These are phyloP conservation scores for Floccularia luteovirens DNA, from an alignment of 768 basidiomycete genomes.

Conservation along the genomic window DNA sequence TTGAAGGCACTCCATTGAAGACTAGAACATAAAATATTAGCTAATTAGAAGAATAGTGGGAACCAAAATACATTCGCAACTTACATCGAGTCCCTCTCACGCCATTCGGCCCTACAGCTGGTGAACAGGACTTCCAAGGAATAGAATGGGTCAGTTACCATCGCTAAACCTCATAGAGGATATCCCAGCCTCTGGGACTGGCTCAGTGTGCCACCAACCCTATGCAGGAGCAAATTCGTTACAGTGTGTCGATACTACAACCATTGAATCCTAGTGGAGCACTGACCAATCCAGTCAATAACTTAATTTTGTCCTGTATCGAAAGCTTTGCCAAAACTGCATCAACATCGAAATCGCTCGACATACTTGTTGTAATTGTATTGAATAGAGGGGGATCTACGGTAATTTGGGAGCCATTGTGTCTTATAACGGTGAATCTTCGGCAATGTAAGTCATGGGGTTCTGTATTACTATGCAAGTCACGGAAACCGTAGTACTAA, in stretches of 20 bases:
- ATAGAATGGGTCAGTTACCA: constrained; percentile 10
- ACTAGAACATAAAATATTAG: constrained; percentile 21
- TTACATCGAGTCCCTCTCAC: constrained; percentile 38
- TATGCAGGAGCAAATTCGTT: too few relatives aligned
- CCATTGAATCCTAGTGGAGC: neutral
- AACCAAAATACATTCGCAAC: constrained; percentile 25
- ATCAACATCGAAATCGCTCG: constrained; percentile 25
- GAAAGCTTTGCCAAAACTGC: constrained; percentile 26
- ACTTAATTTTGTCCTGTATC: constrained; percentile 33
- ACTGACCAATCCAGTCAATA: constrained; percentile 32
- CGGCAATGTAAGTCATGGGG: too few relatives aligned
- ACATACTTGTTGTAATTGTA: too few relatives aligned
- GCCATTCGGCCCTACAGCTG: constrained; percentile 35
- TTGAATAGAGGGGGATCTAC: too few relatives aligned
- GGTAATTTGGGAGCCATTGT: too few relatives aligned
- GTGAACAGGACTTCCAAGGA: neutral
- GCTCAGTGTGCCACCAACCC: constrained; percentile 42
- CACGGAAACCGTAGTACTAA: too few relatives aligned
- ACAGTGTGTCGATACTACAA: neutral
- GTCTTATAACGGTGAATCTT: too few relatives aligned
- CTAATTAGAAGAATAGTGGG: constrained; percentile 21
- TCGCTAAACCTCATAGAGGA: constrained; percentile 39
- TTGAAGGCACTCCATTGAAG: constrained; percentile 49
- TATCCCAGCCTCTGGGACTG: constrained; percentile 29
- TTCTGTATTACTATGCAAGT: too few relatives aligned